phyloP scores from a whole-genome alignment of 257 asterid genomes.

The Penstemon eatonii region DNA sequence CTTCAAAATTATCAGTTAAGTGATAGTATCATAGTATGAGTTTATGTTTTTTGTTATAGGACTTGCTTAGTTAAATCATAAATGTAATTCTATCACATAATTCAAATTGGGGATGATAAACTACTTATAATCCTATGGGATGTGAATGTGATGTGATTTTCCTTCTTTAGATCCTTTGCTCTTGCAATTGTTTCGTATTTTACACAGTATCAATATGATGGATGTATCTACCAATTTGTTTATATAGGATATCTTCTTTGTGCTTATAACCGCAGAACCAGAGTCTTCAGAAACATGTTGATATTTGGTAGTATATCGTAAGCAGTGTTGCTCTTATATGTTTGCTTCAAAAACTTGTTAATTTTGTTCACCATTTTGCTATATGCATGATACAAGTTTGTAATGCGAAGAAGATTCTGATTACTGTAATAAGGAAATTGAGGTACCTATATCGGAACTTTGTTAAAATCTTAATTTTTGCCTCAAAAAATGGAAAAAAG shows the following conservation, averaged over 20 bases:
- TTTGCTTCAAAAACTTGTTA: not conserved
- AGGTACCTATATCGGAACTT: not conserved
- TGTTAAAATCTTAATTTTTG: not conserved
- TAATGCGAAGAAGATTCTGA: not conserved
- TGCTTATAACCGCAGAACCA: not conserved
- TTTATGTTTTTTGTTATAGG: not conserved
- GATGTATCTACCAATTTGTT: not conserved
- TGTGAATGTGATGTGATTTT: not conserved
- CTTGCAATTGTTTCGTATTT: not conserved
- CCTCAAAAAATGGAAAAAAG: not conserved
- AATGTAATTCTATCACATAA: not conserved
- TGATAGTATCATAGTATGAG: not conserved
- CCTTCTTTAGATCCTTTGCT: not conserved
- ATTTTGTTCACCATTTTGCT: not conserved
- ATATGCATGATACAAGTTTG: not conserved
- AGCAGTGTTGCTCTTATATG: not conserved
- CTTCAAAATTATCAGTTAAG: not conserved
- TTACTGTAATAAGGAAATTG: not conserved
- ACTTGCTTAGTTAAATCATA: not conserved
- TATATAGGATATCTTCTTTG: not conserved
- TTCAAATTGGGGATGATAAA: not conserved
- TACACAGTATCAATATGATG: not conserved
- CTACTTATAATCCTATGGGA: not conserved
- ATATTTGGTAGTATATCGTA: not conserved
- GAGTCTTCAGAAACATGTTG: not conserved